These are phyloP conservation scores for Phialocephala sp. DNA, from an alignment of 2,329 filamentous ascomycete species.

Conservation along the genomic window DNA sequence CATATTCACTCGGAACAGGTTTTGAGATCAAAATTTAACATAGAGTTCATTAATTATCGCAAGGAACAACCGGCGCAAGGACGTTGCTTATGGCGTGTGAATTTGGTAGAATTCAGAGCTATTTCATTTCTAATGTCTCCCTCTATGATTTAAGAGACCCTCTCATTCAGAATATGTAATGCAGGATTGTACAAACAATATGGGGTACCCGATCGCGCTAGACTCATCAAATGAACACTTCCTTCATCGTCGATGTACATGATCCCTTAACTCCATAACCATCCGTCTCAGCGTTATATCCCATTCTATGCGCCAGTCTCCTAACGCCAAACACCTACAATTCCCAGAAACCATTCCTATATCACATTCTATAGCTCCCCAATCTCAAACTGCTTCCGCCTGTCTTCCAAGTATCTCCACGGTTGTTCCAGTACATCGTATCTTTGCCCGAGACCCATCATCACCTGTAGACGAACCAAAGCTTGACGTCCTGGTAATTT, in stretches of 20 bases:
- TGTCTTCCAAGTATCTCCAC: constrained; percentile 38
- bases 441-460: constrained; percentile 37
- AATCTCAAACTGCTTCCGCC: constrained; percentile 37
- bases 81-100: background rate
- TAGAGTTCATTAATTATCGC: no score
- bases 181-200: constrained; percentile 1
- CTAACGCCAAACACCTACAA: constrained; percentile 26
- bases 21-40: no score
- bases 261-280: constrained; percentile 19
- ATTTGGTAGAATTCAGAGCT: background rate
- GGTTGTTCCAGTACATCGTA: constrained; percentile 32
- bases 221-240: constrained; percentile 4
- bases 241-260: constrained; percentile 14
- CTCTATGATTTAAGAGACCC: background rate
- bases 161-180: constrained; percentile 6
- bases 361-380: background rate
- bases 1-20: no score
- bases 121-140: background rate
- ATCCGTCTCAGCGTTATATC: constrained; percentile 28
- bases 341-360: constrained; percentile 11
- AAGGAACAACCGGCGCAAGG: no score
- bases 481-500: constrained; percentile 56
- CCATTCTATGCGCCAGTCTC: constrained; percentile 38
- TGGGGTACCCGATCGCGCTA: background rate
- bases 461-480: constrained; percentile 48